Evolutionary conservation across 176 grass and related monocot species (phyloP), one percentile per base, ranked within the genome.

Genomic region (Puya raimondii): DNA sequence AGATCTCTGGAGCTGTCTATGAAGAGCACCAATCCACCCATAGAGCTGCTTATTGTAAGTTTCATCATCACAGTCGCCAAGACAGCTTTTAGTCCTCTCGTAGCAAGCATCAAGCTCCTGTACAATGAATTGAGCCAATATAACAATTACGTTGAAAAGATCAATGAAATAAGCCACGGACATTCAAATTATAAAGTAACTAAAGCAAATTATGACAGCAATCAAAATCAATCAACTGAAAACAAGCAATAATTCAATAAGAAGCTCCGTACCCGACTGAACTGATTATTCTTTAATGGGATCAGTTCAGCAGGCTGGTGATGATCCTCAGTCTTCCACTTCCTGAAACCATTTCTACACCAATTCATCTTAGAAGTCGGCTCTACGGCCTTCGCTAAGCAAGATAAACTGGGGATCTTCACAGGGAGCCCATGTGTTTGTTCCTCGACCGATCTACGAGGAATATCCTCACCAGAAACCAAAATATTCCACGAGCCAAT

Each of bases 1-100:
- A 15, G 89, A 97, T 71, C 89, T 90, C 57, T 81, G 86, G 74
- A 92, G 70, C 66, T 77, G 78, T 70, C 86, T 87, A 21, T 72
- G 86, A 64, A 97, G 71, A 56, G 78, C 23, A 72, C 86, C 86
- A 85, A 90, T 71, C 72, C 84, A 92, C 20, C 84, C 82, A 84
- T 85, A 87, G 78, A 90, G 70, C 72, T 90, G 81, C 67, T 90
- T 90, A 74, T 90, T 78, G 53, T 77, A 90, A 76, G 65, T 75
- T 63, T 54, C 74, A 57, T 81, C 84, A 64, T 74, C 80, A 74
- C 81, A 84, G 12, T 71, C 66, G 65, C 80, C 88, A 14, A 87
- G 70, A 71, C 74, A 90, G 64, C 74, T 70, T 66, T 84, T 88
- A 76, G 66, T 90, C 69, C 83, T 81, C 64, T 90, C 82, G 75